Percentiles rank a stretch among this genome's conserved stretches.
Conservation (phyloP, 495 filamentous ascomycete genomes). For the Poronia punctata region DNA sequence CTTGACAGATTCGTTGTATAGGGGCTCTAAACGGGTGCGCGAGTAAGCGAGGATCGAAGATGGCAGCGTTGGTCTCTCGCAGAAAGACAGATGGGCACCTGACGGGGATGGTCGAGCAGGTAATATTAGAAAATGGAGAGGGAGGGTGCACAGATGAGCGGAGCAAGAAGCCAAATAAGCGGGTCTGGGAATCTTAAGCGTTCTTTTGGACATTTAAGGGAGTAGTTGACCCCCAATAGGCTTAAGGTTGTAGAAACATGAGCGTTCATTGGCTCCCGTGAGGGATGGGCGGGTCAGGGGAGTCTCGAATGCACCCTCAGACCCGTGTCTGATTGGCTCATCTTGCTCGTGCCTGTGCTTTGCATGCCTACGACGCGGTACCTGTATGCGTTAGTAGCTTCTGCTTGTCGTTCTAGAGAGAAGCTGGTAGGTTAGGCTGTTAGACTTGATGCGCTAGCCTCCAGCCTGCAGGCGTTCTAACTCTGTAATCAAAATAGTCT, state of each 20-base stretch:
- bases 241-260: constrained; percentile 7
- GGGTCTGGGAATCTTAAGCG: no score
- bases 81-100: constrained; percentile 8
- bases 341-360: constrained; percentile 10
- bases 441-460: no score
- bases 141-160: constrained; percentile 3
- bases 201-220: no score
- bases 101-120: constrained; percentile 10
- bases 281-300: constrained; percentile 8
- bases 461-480: no score
- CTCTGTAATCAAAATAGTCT: no score
- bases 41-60: neutral
- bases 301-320: neutral
- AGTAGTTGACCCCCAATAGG: constrained; percentile 8
- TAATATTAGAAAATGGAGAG: constrained; percentile 9
- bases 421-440: no score
- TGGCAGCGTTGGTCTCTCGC: constrained; percentile 7
- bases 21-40: neutral
- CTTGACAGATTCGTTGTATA: constrained; percentile 1
- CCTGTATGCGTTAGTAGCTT: no score
- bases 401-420: no score
- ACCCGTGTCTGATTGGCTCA: constrained; percentile 5
- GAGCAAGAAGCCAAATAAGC: constrained; percentile 15
- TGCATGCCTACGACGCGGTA: neutral
- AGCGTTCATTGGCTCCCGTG: constrained; percentile 3